These are phyloP conservation scores for Talaromyces sp. DNA, from an alignment of 2,329 filamentous ascomycete species.

Conservation along the genomic window DNA sequence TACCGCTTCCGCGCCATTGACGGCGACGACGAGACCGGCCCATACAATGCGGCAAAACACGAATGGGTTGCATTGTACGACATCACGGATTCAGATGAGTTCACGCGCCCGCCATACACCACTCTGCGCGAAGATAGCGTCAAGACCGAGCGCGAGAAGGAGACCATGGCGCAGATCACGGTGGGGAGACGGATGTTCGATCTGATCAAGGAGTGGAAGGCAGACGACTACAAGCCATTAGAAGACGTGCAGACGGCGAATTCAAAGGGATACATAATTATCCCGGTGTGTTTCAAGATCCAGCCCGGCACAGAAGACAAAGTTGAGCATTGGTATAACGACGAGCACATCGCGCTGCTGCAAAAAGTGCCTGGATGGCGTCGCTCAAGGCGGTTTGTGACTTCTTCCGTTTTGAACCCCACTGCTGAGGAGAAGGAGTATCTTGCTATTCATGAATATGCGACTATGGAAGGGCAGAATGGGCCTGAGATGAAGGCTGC, in stretches of 20 bases:
- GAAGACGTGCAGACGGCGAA: conserved; percentile 50
- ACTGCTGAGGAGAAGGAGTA: conserved; percentile 52
- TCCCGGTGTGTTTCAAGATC: conserved; percentile 60
- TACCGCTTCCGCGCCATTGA: conserved; percentile 73
- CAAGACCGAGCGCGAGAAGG: conserved; percentile 58
- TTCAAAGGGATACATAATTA: conserved; percentile 57
- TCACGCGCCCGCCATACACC: conserved; percentile 68
- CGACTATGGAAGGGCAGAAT: conserved; percentile 62
- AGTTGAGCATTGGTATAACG: conserved; percentile 65
- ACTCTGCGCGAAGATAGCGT: conserved; percentile 44
- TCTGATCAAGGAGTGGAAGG: conserved; percentile 55
- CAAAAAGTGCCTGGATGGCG: conserved; percentile 75
- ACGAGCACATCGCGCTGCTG: conserved; percentile 71
- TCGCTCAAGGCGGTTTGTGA: conserved; percentile 67
- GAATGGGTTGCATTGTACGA: conserved; percentile 80
- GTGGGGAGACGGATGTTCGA: conserved; percentile 72
- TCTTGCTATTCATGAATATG: conserved; percentile 70
- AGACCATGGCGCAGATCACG: conserved; percentile 62
- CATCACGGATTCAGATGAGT: conserved; percentile 67
- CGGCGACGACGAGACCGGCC: conserved; percentile 30
- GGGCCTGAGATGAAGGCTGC: conserved; percentile 63
- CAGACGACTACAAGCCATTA: conserved; percentile 55
- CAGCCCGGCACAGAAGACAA: conserved; percentile 56
- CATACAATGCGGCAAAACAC: conserved; percentile 49
- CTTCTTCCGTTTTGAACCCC: conserved; percentile 58